Percentiles rank a stretch among this genome's conserved stretches.
Conservation (phyloP, 2,329 filamentous ascomycete species). For the Pseudovirgaria hyperparasitica region DNA sequence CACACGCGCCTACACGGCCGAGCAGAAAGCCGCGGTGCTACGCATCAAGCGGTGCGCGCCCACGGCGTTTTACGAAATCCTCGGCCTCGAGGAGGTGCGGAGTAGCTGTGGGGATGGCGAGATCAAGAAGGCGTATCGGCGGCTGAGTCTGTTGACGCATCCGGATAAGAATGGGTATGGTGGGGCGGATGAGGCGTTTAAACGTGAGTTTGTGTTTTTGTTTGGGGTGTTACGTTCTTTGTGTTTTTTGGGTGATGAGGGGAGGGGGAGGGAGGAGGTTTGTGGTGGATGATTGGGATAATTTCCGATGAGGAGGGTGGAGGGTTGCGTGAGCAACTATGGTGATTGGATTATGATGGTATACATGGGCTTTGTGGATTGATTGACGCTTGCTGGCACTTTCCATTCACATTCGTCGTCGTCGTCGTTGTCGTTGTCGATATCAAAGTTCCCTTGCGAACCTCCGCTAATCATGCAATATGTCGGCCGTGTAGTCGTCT, state of each 20-base stretch:
- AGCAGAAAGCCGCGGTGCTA: slow-evolving; percentile 85
- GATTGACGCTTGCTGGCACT: no score
- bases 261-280: not conserved
- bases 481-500: slow-evolving; percentile 50
- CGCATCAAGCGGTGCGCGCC: slow-evolving; percentile 72
- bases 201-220: slow-evolving; percentile 42
- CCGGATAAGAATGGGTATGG: slow-evolving; percentile 98
- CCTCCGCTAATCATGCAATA: slow-evolving; percentile 7
- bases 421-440: no score
- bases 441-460: no score
- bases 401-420: no score
- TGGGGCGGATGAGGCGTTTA: slow-evolving; percentile 94
- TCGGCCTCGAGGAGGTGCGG: slow-evolving; percentile 55
- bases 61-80: slow-evolving; percentile 92
- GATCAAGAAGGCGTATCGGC: slow-evolving; percentile 96
- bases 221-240: not conserved
- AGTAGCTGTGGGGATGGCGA: slow-evolving; percentile 62
- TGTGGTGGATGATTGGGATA: slow-evolving; percentile 4
- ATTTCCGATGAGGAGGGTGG: slow-evolving; percentile 5
- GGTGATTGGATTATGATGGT: no score
- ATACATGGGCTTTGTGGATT: no score
- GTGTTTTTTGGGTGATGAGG: not conserved
- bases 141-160: slow-evolving; percentile 86
- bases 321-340: no score
- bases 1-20: slow-evolving; percentile 66